These are phyloP conservation scores for Cyberlindnera subsufficiens DNA, from an alignment of 805 yeast species.

Conservation along the genomic window DNA sequence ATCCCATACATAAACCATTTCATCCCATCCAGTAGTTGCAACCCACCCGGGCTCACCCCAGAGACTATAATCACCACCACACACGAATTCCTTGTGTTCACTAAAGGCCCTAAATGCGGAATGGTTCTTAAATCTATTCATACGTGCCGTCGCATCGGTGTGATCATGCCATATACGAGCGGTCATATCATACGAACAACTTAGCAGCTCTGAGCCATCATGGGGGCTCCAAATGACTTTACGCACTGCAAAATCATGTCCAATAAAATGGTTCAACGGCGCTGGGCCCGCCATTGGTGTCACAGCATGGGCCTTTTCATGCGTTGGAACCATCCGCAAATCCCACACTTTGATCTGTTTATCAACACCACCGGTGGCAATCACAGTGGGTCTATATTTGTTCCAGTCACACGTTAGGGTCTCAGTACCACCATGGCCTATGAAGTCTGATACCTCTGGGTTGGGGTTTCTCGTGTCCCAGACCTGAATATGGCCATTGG, in stretches of 20 bases:
- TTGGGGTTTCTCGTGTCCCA: conserved; percentile 77
- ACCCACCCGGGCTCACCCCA: conserved; percentile 98
- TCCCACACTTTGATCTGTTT: conserved; percentile 85
- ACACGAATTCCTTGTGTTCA: conserved; percentile 80
- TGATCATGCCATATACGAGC: conserved; percentile 79
- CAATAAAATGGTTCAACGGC: conserved; percentile 71
- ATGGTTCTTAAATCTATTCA: conserved; percentile 41
- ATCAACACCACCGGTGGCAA: conserved; percentile 93
- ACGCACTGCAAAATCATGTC: conserved; percentile 87
- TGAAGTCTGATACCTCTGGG: conserved; percentile 50
- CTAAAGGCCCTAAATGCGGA: conserved; percentile 55
- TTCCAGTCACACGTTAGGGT: conserved; percentile 83
- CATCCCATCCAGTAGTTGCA: conserved; percentile 95
- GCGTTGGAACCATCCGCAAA: conserved; percentile 54
- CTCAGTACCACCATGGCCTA: conserved; percentile 80
- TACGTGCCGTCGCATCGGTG: conserved; percentile 51
- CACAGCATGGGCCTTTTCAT: conserved; percentile 29
- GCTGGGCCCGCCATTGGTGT: conserved; percentile 45
- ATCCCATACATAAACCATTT: conserved; percentile 88
- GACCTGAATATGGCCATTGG: conserved; percentile 64
- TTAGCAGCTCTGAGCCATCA: conserved; percentile 57
- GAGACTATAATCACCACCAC: conserved; percentile 90
- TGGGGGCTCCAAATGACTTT: conserved; percentile 90
- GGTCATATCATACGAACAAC: conserved; percentile 90
- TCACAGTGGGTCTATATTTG: conserved; percentile 70